Evolutionary conservation across 1,139 yeast genomes (phyloP).

Genomic region (Zygotorulaspora mrakii): DNA sequence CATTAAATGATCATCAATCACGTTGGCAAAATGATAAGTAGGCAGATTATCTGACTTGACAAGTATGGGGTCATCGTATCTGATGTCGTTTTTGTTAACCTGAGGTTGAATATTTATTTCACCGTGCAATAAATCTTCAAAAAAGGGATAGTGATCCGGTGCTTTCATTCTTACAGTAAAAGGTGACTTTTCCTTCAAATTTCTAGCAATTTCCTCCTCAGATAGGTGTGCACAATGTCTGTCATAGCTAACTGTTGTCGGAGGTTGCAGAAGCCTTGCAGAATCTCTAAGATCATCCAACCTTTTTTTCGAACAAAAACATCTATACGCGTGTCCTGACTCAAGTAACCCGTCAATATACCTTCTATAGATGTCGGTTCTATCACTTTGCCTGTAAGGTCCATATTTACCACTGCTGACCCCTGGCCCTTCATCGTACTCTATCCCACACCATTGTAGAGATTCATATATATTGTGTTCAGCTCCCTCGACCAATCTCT

Average conservation of each 20-base stretch:
- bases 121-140: constrained; percentile 77
- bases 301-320: constrained; percentile 83
- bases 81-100: constrained; percentile 58
- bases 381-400: constrained; percentile 82
- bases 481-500: constrained; percentile 73
- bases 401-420: constrained; percentile 51
- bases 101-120: constrained; percentile 73
- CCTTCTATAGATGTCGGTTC: constrained; percentile 58
- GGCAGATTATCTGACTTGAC: constrained; percentile 91
- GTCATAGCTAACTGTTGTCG: constrained; percentile 89
- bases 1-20: constrained; percentile 92
- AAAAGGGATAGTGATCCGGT: constrained; percentile 64
- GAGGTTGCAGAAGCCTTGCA: constrained; percentile 74
- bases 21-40: constrained; percentile 94
- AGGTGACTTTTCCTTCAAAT: constrained; percentile 36
- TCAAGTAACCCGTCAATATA: constrained; percentile 57
- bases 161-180: constrained; percentile 61
- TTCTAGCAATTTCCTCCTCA: constrained; percentile 41
- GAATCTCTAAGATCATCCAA: constrained; percentile 61
- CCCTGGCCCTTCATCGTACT: constrained; percentile 78
- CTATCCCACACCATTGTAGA: constrained; percentile 70
- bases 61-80: constrained; percentile 87
- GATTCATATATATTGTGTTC: constrained; percentile 75
- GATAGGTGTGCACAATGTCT: constrained; percentile 59
- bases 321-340: constrained; percentile 73